Evolutionary conservation across 2,329 filamentous ascomycete genomes (phyloP).

Genomic region (Magnaporthiopsis rhizophila): DNA sequence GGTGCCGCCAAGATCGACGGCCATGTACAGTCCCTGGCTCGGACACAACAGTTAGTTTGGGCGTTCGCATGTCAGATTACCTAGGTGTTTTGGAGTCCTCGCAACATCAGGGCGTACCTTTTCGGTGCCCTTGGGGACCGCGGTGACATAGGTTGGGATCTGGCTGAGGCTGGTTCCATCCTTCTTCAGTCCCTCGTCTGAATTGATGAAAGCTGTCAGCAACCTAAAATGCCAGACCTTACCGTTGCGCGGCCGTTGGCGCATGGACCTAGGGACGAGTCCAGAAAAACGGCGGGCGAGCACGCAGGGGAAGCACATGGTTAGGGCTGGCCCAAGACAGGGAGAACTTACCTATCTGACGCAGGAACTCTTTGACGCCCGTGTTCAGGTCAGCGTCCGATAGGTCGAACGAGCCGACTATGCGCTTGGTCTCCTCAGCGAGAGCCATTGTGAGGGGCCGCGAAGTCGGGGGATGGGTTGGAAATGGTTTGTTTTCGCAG

Average conservation of each 20-base stretch:
- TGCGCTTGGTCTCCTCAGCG: constrained; percentile 64
- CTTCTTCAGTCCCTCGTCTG: constrained; percentile 73
- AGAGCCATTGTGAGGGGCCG: constrained; percentile 53
- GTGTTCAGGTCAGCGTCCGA: constrained; percentile 67
- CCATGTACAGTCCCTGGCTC: constrained; percentile 81
- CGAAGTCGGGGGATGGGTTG: constrained; percentile 45
- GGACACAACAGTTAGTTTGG: background rate
- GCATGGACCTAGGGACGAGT: background rate
- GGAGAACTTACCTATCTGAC: constrained; percentile 61
- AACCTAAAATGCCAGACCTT: background rate
- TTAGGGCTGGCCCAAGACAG: background rate
- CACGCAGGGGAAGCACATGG: background rate
- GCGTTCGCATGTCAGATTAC: constrained; percentile 7
- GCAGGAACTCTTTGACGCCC: constrained; percentile 77
- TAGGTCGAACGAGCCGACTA: constrained; percentile 83
- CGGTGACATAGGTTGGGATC: constrained; percentile 95
- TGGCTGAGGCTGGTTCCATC: constrained; percentile 81
- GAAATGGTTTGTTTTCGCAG: constrained; percentile 50
- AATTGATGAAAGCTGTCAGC: constrained; percentile 12
- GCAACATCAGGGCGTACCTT: constrained; percentile 52
- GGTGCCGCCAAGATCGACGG: constrained; percentile 94
- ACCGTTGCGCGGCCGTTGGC: background rate
- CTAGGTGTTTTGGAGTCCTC: background rate
- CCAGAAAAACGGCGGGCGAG: background rate
- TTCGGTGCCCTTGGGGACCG: constrained; percentile 93